Base-by-base conservation (phyloP, 176 grass and related monocot genomes). In the Eragrostis nindensis region DNA sequence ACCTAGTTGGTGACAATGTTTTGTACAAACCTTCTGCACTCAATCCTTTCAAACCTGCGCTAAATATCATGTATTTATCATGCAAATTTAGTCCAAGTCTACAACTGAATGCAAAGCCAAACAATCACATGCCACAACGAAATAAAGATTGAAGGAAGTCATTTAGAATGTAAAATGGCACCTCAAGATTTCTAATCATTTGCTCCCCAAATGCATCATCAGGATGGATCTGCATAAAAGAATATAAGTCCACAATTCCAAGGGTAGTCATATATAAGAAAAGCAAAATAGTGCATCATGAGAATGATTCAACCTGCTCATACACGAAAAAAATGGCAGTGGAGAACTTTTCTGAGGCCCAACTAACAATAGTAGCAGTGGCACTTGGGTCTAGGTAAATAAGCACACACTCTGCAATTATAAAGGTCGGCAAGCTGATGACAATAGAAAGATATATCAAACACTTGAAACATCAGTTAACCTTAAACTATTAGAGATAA, bases 361-460 rank as follows among this genome's bases (percentile, higher is more conserved):
- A 98, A 74, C 75, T 71, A 85, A 93, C 95, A 84, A 98, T 89
- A 74, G 86, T 53, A 89, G 22, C 42, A 27, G 90, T 91, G 61
- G 92, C 87, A 86, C 67, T 84, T 75, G 95, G 92, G 81, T 98
- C 86, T 60, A 98, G 73, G 41, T 98, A 98, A 93, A 98, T 98
- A 77, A 98, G 89, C 71, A 98, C 95, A 79, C 95, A 98, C 71
- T 95, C 95, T 87, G 92, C 92, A 95, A 98, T 98, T 91, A 98
- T 98, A 93, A 98, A 98, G 72, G 92, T 98, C 74, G 92, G 95
- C 92, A 95, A 82, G 90, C 92, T 98, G 88, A 89, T 86, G 91
- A 77, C 90, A 95, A 82, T 38, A 97, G 90, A 88, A 85, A 89
- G 69, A 29, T 74, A 77, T 73, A 89, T 88, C 69, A 86, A 86